phyloP scores from a whole-genome alignment of 148 eudicot genomes.

The Spergularia marina region DNA sequence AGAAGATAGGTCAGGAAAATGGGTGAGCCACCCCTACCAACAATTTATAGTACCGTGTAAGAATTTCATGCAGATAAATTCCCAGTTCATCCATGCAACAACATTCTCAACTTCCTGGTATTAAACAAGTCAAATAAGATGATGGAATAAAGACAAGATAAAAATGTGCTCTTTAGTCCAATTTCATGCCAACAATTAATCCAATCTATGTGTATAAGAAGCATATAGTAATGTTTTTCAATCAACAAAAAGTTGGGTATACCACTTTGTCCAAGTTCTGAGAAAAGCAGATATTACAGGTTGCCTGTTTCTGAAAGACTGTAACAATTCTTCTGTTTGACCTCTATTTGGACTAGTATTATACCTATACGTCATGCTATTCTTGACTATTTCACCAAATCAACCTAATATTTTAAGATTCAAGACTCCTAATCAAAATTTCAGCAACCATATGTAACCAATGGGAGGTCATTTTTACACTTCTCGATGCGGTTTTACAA shows the following conservation, averaged over 20 bases:
- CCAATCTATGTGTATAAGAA: not conserved
- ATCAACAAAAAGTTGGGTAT: slow-evolving; percentile 11
- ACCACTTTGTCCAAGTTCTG: slow-evolving; percentile 15
- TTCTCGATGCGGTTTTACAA: no score
- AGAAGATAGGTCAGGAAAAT: slow-evolving; percentile 33
- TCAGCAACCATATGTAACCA: no score
- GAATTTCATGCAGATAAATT: slow-evolving; percentile 7
- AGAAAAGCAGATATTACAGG: slow-evolving; percentile 16
- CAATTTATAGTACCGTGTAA: slow-evolving; percentile 20
- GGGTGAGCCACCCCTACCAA: slow-evolving; percentile 58
- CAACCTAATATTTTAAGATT: no score
- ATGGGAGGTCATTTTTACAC: no score
- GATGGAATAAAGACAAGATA: not conserved
- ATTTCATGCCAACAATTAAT: slow-evolving; percentile 7
- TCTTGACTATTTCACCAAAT: slow-evolving; percentile 5
- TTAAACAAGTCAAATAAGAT: not conserved
- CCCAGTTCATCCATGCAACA: not conserved
- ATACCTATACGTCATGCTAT: no score
- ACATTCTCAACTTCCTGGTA: not conserved
- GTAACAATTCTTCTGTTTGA: not conserved
- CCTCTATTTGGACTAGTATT: not conserved
- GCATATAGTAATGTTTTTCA: not conserved
- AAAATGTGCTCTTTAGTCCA: not conserved
- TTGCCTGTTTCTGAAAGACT: slow-evolving; percentile 14
- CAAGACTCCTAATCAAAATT: no score